phyloP scores from a whole-genome alignment of 179 eudicot genomes.

The Corrigiola litoralis region DNA sequence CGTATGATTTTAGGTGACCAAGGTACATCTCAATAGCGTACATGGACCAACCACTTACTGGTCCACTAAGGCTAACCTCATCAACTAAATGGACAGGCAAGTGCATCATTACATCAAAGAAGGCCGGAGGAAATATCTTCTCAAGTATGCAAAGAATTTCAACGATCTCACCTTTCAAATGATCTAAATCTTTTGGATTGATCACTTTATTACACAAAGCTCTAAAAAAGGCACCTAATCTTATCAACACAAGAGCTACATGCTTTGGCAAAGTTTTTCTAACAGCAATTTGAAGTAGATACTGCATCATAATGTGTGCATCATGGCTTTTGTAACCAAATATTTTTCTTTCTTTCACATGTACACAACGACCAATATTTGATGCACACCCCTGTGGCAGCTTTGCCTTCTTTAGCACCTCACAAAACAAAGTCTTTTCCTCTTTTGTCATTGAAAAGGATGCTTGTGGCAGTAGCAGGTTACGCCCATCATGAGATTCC shows the following conservation, averaged over 20 bases:
- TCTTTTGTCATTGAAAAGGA: neutral
- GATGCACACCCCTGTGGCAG: conserved; percentile 26
- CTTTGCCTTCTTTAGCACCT: conserved; percentile 8
- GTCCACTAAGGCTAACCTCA: conserved; percentile 8
- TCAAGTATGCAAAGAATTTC: conserved; percentile 17
- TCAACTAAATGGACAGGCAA: conserved; percentile 17
- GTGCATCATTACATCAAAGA: conserved; percentile 28
- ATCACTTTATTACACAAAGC: conserved; percentile 4
- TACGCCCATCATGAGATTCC: neutral
- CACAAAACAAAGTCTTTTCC: neutral
- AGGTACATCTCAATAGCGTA: neutral
- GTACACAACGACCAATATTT: conserved; percentile 17
- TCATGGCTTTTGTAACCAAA: conserved; percentile 19
- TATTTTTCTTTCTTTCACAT: neutral
- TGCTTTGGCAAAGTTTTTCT: conserved; percentile 1
- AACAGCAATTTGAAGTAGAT: conserved; percentile 6
- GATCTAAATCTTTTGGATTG: neutral
- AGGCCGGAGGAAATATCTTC: conserved; percentile 3
- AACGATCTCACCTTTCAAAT: neutral
- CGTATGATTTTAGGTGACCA: conserved; percentile 7
- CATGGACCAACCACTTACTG: conserved; percentile 6
- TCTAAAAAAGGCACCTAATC: conserved; percentile 8
- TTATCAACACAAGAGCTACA: neutral
- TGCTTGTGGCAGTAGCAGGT: neutral
- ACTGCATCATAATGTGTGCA: conserved; percentile 9